Evolutionary conservation across 306 rosid genomes (phyloP).

Genomic region (Lagenaria siceraria): DNA sequence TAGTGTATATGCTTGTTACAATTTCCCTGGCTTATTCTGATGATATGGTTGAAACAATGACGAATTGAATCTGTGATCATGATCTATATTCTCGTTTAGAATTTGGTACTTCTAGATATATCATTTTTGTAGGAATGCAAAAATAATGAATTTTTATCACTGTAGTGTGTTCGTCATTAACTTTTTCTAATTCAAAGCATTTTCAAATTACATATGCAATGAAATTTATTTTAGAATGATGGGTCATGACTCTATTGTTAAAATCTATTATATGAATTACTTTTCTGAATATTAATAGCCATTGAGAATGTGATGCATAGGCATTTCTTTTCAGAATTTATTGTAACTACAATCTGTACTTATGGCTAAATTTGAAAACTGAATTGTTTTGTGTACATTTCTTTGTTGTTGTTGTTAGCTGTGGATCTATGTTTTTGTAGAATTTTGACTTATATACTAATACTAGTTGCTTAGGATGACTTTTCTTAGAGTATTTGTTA

Average conservation of each 20-base stretch:
- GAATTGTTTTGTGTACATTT: neutral
- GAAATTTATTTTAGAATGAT: neutral
- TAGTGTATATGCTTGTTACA: neutral
- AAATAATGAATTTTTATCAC: no score
- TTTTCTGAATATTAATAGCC: neutral
- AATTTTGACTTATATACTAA: neutral
- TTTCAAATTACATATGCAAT: neutral
- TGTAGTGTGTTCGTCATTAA: neutral
- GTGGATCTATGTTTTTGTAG: neutral
- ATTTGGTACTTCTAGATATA: neutral
- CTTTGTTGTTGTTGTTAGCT: neutral
- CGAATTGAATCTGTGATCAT: neutral
- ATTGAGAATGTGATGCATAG: neutral
- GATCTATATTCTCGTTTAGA: neutral
- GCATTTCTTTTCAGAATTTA: neutral
- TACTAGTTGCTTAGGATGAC: neutral
- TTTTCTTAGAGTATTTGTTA: neutral
- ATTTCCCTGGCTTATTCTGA: neutral
- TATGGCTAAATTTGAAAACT: neutral
- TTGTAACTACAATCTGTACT: neutral
- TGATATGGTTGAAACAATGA: neutral
- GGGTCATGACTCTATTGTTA: neutral
- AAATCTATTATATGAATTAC: neutral
- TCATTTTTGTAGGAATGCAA: neutral
- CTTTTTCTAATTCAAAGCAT: neutral